A percentile compares a stretch with the other conserved stretches of the same genome.
phyloP scores from a whole-genome alignment of 2,329 filamentous ascomycete species.

The Ambrosiella beaveri region DNA sequence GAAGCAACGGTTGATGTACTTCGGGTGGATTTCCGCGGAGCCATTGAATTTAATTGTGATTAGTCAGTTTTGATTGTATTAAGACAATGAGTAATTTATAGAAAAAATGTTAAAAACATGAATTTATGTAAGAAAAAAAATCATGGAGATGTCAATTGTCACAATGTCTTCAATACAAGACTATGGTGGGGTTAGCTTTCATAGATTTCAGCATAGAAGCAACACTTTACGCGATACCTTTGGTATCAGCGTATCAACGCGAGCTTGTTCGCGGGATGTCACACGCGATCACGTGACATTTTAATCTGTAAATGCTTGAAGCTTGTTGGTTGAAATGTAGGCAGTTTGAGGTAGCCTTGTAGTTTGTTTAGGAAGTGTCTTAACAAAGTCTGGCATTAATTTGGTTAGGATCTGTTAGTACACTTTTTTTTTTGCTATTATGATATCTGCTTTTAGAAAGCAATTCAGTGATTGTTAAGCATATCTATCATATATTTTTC shows the following conservation, averaged over 20 bases:
- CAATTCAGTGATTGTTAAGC: background rate
- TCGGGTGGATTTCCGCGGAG: conserved; percentile 9
- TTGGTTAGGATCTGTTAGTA: background rate
- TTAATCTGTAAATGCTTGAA: background rate
- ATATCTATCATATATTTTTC: background rate
- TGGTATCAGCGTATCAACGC: background rate
- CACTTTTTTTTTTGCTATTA: background rate
- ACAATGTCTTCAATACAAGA: too few species aligned
- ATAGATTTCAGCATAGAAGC: background rate
- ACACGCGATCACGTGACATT: conserved; percentile 3
- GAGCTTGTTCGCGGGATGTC: background rate
- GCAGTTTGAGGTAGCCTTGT: background rate
- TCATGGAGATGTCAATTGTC: too few species aligned
- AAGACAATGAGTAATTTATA: background rate
- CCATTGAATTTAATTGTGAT: background rate
- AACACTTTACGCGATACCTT: background rate
- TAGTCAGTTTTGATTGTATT: background rate
- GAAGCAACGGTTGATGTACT: conserved; percentile 1
- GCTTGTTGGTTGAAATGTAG: background rate
- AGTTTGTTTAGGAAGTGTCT: background rate
- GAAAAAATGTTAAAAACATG: too few species aligned
- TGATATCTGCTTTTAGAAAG: background rate
- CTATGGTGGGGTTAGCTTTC: too few species aligned
- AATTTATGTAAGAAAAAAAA: too few species aligned
- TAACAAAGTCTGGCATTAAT: background rate